Evolutionary conservation across 331 rosid genomes (phyloP).

Genomic region (Malus hybrid): DNA sequence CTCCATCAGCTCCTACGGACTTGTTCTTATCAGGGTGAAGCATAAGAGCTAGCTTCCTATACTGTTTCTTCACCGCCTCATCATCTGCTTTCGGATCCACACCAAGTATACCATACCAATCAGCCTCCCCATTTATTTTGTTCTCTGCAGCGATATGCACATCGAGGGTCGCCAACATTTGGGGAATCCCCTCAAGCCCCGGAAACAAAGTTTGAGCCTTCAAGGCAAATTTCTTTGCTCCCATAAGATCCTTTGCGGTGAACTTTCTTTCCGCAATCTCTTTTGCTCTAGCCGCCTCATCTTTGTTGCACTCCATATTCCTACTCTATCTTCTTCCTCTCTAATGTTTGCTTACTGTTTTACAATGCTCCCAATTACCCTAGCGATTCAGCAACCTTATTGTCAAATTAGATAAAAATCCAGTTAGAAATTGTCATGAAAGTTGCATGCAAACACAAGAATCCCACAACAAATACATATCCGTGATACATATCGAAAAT

Average conservation of each 20-base stretch:
- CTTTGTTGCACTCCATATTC: constrained; percentile 39
- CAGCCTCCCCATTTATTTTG: constrained; percentile 30
- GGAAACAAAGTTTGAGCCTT: constrained; percentile 40
- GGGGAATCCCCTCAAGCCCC: constrained; percentile 31
- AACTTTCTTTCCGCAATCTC: constrained; percentile 40
- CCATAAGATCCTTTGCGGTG: constrained; percentile 18
- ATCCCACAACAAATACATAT: not conserved
- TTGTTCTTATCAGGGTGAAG: constrained; percentile 44
- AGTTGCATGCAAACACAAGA: not conserved
- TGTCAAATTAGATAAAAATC: not conserved
- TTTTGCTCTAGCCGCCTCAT: constrained; percentile 35
- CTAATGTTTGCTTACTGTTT: not conserved
- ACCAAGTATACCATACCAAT: constrained; percentile 40
- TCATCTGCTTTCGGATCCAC: constrained; percentile 31
- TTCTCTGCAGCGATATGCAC: constrained; percentile 25
- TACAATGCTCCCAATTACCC: constrained; percentile 7
- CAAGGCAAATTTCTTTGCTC: constrained; percentile 33
- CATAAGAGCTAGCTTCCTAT: constrained; percentile 26
- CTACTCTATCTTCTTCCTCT: not conserved
- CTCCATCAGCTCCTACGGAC: constrained; percentile 35
- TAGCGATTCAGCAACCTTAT: constrained; percentile 5
- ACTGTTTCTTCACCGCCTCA: constrained; percentile 27
- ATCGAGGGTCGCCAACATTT: constrained; percentile 29
- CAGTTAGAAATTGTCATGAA: not conserved
- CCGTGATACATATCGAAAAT: not conserved